phyloP scores from a whole-genome alignment of 169 alveolate species.

The Babesia gibsoni region DNA sequence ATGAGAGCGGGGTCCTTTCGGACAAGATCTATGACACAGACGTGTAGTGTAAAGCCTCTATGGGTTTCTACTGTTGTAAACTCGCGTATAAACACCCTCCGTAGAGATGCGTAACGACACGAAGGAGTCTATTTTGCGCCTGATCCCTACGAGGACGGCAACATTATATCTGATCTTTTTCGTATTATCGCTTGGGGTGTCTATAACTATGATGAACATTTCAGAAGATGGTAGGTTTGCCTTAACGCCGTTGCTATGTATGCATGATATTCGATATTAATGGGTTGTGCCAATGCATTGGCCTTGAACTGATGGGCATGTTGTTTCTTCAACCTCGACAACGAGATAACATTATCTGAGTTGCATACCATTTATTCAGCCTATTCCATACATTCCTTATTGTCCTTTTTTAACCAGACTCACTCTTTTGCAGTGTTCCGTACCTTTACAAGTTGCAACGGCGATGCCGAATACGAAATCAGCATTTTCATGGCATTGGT shows the following conservation, averaged over 20 bases:
- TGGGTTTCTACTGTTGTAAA: no score
- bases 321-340: background rate
- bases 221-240: constrained; percentile 41
- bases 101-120: constrained; percentile 28
- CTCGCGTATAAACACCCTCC: no score
- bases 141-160: constrained; percentile 34
- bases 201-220: constrained; percentile 39
- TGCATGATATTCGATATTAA: background rate
- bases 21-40: no score
- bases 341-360: background rate
- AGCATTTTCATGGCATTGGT: constrained; percentile 37
- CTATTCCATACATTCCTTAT: background rate
- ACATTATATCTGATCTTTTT: constrained; percentile 45
- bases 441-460: constrained; percentile 50
- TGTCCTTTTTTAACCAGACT: background rate
- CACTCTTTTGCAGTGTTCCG: constrained; percentile 39
- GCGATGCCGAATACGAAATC: constrained; percentile 25
- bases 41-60: no score
- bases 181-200: constrained; percentile 14
- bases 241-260: background rate
- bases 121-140: background rate
- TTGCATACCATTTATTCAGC: background rate
- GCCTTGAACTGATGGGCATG: background rate
- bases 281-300: background rate
- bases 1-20: no score